Conservation (phyloP, 1,139 yeast species). For the Sugiyamaella sp. region DNA sequence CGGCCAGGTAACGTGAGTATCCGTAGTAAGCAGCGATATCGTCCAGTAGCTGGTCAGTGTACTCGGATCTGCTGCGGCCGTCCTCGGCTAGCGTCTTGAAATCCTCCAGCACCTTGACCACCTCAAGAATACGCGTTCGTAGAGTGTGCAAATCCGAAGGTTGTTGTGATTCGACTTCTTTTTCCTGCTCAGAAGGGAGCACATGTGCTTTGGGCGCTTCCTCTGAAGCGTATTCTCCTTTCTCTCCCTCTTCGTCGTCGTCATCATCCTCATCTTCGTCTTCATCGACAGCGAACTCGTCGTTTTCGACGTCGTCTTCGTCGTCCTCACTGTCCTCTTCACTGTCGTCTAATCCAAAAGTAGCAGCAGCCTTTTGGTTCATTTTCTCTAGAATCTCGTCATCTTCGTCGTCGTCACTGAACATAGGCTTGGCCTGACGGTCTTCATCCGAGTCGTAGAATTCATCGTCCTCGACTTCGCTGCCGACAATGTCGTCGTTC, state of each 20-base stretch:
- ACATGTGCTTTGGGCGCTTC: constrained; percentile 39
- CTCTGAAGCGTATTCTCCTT: constrained; percentile 35
- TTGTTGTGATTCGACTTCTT: constrained; percentile 57
- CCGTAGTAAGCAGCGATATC: constrained; percentile 96
- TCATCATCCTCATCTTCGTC: constrained; percentile 32
- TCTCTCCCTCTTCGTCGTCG: constrained; percentile 35
- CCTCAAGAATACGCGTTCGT: constrained; percentile 93
- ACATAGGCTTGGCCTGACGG: constrained; percentile 68
- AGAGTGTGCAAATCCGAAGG: constrained; percentile 70
- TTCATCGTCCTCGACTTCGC: constrained; percentile 54
- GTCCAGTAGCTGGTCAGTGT: constrained; percentile 69
- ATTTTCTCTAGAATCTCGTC: constrained; percentile 80
- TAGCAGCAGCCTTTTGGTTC: constrained; percentile 87
- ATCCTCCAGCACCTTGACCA: constrained; percentile 93
- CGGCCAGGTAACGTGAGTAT: constrained; percentile 93
- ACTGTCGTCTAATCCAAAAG: constrained; percentile 79
- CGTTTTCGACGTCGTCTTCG: constrained; percentile 43
- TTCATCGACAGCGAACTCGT: constrained; percentile 29
- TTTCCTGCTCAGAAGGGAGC: constrained; percentile 66
- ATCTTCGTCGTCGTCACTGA: constrained; percentile 84
- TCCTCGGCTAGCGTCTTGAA: constrained; percentile 83
- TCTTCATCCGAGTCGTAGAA: constrained; percentile 60
- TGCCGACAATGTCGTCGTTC: constrained; percentile 41
- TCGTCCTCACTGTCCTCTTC: constrained; percentile 68
- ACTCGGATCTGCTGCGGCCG: constrained; percentile 83